A percentile compares a stretch with the other conserved stretches of the same genome.
Conservation (phyloP, 805 yeast species). For the Saccharomycopsis oosterbeekiorum region DNA sequence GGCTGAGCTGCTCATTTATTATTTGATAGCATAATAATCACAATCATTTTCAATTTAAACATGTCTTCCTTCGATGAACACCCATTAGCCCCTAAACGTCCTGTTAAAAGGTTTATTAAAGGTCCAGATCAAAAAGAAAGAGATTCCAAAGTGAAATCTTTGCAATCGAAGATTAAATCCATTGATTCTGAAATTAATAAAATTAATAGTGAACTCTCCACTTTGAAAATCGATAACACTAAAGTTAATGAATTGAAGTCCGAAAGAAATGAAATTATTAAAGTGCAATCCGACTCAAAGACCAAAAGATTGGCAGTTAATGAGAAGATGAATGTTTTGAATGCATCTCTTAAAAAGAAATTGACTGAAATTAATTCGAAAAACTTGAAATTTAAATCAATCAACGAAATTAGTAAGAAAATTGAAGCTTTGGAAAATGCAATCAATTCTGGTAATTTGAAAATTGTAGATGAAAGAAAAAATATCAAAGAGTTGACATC, state of each 20-base stretch:
- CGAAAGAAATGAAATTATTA: constrained; percentile 36
- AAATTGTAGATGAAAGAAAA: constrained; percentile 86
- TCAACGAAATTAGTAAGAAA: constrained; percentile 60
- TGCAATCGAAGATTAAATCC: constrained; percentile 53
- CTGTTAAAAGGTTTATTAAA: constrained; percentile 47
- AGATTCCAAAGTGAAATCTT: constrained; percentile 45
- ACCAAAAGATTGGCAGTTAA: constrained; percentile 34
- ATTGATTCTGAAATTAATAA: constrained; percentile 46
- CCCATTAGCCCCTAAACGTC: constrained; percentile 15
- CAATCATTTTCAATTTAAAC: neutral
- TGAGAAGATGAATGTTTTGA: constrained; percentile 65
- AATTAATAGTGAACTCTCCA: constrained; percentile 45
- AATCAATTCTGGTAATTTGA: constrained; percentile 69
- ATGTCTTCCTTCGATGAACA: neutral
- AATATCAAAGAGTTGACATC: constrained; percentile 75
- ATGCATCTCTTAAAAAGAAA: constrained; percentile 63
- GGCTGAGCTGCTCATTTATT: neutral
- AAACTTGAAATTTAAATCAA: constrained; percentile 62
- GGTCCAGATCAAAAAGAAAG: constrained; percentile 63
- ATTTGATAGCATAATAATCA: too few relatives aligned
- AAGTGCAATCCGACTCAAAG: constrained; percentile 39
- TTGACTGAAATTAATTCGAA: constrained; percentile 62
- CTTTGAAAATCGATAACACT: constrained; percentile 34
- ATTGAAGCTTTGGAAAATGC: constrained; percentile 56
- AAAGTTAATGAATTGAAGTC: constrained; percentile 46